Evolutionary conservation across 1,284 basidiomycete genomes (phyloP), one percentile per base, ranked within the genome.

Genomic region (Pascua sp.): DNA sequence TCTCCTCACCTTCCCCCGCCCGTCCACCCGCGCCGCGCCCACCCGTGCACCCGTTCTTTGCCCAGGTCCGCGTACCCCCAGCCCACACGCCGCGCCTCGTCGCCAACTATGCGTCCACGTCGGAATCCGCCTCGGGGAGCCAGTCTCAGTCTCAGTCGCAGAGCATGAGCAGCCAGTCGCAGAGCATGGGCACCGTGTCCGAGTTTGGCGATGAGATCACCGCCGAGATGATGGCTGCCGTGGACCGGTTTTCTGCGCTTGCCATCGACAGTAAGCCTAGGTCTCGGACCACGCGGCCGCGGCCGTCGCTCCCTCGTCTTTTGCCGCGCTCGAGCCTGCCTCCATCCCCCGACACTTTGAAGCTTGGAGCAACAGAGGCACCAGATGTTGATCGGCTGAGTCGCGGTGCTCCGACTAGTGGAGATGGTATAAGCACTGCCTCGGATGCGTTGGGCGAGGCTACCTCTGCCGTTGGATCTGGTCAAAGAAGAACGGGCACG

Each of bases 31-130:
- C 24, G 24, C 24, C 24, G 24, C 24, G 24, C 42, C 7, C 15
- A 10, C 49, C 17, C 12, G n/a, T 50, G 9, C 55, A 48, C 32
- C 52, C 51, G 0, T 57, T 57, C 51, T 57, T 57, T 49, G 7
- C 42, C 42, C 38, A 50, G 50, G 39, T 39, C 32, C 11, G 47
- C 49, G 11, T 49, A 40, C 40, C 51, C 32, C 18, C 37, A 32
- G 49, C 55, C 24, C 24, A 18, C 39, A 9, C 16, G 37, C 57
- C 57, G 11, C 52, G 53, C 12, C 40, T 50, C 18, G 49, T 59
- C 8, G 47, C 54, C n/a, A 18, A 17, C 13, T 55, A 52, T 52
- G 4, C 45, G 16, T 46, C 45, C 8, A 50, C 49, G n/a, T 53
- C 40, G 18, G 39, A 1, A n/a, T 15, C 44, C 32, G 15, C 24